These are phyloP conservation scores for Globisporangium radiosum DNA, from an alignment of 352 stramenopile genomes.

Conservation along the genomic window DNA sequence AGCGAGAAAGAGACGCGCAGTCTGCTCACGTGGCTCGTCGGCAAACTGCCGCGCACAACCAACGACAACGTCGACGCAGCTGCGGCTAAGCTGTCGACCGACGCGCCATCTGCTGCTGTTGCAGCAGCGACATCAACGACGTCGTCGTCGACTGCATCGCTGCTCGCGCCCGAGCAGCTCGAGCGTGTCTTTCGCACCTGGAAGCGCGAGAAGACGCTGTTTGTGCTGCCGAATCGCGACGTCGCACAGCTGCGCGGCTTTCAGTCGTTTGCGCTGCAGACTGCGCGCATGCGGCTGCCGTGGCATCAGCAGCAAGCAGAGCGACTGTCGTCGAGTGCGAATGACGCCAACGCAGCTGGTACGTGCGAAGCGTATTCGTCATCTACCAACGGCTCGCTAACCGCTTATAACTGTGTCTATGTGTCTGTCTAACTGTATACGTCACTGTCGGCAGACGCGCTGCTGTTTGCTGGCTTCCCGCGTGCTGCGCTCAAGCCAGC, in stretches of 20 bases:
- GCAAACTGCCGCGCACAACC: conserved; percentile 49
- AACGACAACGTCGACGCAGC: neutral
- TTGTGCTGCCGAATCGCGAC: conserved; percentile 30
- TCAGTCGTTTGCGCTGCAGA: conserved; percentile 39
- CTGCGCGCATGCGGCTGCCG: conserved; percentile 25
- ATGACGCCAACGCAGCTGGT: neutral
- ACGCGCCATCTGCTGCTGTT: conserved; percentile 1
- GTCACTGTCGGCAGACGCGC: neutral
- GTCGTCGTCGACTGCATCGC: neutral
- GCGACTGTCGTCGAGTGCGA: neutral
- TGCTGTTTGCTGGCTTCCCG: conserved; percentile 35
- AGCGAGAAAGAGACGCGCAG: conserved; percentile 73
- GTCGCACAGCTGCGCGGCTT: conserved; percentile 36
- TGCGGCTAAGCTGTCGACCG: conserved; percentile 1
- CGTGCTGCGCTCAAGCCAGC: conserved; percentile 15
- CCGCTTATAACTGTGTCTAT: neutral
- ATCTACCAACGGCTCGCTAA: no score
- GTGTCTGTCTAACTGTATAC: neutral
- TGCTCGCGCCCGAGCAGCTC: conserved; percentile 1
- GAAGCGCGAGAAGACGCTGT: conserved; percentile 44
- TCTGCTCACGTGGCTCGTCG: conserved; percentile 79
- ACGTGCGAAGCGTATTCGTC: no score
- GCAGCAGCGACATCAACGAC: conserved; percentile 5
- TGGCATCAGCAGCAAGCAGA: conserved; percentile 16
- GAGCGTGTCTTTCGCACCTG: conserved; percentile 39